A percentile compares a stretch with the other conserved stretches of the same genome.
phyloP scores from a whole-genome alignment of 2,329 filamentous ascomycete genomes.

The Alternaria sp. region DNA sequence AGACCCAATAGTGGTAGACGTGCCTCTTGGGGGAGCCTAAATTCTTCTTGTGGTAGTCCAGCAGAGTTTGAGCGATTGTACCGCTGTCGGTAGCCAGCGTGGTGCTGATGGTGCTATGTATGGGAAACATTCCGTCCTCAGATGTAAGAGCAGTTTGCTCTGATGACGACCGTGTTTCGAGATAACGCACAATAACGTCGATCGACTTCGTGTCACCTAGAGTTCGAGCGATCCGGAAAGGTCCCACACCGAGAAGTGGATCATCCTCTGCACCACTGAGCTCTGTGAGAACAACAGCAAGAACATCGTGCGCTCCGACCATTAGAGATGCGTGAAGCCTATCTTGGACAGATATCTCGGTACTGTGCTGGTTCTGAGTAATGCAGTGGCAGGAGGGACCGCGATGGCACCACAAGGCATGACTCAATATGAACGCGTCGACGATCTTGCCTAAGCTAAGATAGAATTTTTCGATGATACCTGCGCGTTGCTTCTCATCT shows the following conservation, averaged over 20 bases:
- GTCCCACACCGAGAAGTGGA: fast-evolving
- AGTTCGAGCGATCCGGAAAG: not conserved
- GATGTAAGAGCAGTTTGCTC: not conserved
- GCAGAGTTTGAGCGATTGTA: not conserved
- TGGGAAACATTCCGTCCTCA: fast-evolving
- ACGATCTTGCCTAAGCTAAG: not conserved
- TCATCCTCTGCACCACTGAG: not conserved
- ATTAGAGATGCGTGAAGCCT: not conserved
- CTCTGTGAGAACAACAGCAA: not conserved
- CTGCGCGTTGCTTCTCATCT: not conserved
- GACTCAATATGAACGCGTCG: fast-evolving
- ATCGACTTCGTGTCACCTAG: not conserved
- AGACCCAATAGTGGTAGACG: not conserved
- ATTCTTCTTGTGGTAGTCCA: not conserved
- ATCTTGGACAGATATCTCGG: not conserved
- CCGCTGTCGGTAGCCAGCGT: too few relatives aligned
- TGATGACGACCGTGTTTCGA: not conserved
- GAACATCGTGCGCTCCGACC: not conserved
- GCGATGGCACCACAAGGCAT: not conserved
- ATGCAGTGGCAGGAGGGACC: not conserved
- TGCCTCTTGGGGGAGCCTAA: not conserved
- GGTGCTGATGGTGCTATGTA: not conserved
- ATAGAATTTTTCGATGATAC: not conserved
- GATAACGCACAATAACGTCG: not conserved
- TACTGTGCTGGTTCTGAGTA: not conserved